Base-by-base conservation (phyloP, 306 rosid genomes). In the Glycine tomentella region DNA sequence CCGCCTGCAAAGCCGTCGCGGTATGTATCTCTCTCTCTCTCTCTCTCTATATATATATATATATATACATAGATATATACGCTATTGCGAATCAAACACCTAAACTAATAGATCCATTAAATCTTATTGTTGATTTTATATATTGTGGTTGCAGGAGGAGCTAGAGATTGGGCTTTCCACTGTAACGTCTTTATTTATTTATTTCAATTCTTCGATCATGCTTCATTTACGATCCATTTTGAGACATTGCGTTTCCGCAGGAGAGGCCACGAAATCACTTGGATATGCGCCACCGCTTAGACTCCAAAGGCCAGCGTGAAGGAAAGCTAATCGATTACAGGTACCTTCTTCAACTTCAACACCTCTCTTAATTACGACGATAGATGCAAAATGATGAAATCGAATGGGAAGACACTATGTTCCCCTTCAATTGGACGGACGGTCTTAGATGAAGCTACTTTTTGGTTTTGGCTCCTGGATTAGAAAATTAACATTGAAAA, bases 211-310 rank as follows among this genome's bases (percentile, higher is more conserved):
- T 25, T 25, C 31, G 31, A 25, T 25, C 31, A 25, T 25, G 31
- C 44, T 17, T 56, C 7, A 5, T 8, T 17, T 31, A 13, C n/a
- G 20, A 25, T 50, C 38, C 14, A 10, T 61, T 58, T 75, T 31
- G 8, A 76, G 15, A 31, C 77, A 40, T 59, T 64, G 13, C 51
- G 11, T 66, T 50, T 38, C 59, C 69, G 14, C 84, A 95, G 99
- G 99, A 95, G 84, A 95, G 84, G 80, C 99, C 99, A 13, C 90
- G 96, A 83, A 95, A 95, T 84, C 99, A 95, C 84, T 89, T 95
- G 90, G 99, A 95, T 87, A 88, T 95, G 99, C 93, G 40, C 40
- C 40, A 36, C 3, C 40, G 40, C 5, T 36, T 36, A 36, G 40
- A 36, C 40, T 36, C 40, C 40, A 36, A 36, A 36, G 40, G 40